These are phyloP conservation scores for Sclerotinia sclerotiorum DNA, from an alignment of 2,329 filamentous ascomycete species.

Conservation along the genomic window DNA sequence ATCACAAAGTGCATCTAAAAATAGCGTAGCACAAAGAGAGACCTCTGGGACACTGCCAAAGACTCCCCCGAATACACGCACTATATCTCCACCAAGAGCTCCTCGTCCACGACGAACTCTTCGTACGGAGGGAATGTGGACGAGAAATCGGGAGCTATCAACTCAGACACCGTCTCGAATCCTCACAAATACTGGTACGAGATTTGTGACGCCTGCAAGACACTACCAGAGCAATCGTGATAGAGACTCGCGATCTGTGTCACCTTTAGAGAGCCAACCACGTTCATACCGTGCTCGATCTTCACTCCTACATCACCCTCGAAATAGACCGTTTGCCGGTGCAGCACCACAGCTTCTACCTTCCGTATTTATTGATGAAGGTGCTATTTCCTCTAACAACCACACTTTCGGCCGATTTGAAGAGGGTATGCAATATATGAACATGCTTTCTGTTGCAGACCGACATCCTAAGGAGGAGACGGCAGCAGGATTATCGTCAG, in stretches of 20 bases:
- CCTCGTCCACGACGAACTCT: background rate
- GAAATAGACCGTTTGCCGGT: too few species aligned
- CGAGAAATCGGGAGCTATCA: too few species aligned
- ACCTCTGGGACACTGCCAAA: too few species aligned
- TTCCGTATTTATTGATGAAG: too few species aligned
- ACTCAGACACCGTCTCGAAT: background rate
- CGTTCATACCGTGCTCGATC: background rate
- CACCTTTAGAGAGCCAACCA: background rate
- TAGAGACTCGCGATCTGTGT: background rate
- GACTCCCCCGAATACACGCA: background rate
- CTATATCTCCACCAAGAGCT: background rate
- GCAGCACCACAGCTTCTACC: too few species aligned
- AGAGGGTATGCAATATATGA: background rate
- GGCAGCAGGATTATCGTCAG: rapidly evolving
- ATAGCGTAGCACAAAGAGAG: rapidly evolving
- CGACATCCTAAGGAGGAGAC: background rate
- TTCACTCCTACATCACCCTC: rapidly evolving
- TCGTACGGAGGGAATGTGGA: background rate
- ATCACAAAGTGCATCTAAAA: rapidly evolving
- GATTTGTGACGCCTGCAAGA: rapidly evolving
- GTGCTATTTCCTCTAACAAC: rapidly evolving
- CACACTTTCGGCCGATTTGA: background rate
- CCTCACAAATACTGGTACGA: rapidly evolving
- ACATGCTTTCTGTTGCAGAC: background rate
- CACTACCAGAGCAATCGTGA: rapidly evolving